Evolutionary conservation across 768 basidiomycete genomes (phyloP), one percentile per base, ranked within the genome.

Genomic region (Cystobasidium onofrii): DNA sequence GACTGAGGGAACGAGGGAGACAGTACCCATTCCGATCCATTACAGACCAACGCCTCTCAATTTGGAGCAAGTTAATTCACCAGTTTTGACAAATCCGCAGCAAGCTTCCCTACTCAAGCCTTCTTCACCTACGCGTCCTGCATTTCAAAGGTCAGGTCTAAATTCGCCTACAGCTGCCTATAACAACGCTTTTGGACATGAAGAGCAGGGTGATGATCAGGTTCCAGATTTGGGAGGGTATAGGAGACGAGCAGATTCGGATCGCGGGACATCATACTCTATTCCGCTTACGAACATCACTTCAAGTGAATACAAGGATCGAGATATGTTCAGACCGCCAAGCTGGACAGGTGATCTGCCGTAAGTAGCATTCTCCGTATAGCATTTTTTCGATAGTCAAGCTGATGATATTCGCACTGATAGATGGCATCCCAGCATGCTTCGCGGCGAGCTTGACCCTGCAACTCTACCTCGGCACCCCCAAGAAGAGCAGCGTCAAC

Each of bases 321-420:
- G 69, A 60, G 69, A 71, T 25, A 34, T 27, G 31, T n/a, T 27
- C 25, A 6, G 69, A 31, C 69, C 69, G 20, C 69, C 69, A 10
- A 71, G 69, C 69, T 71, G 69, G 69, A 29, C 29, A 15, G 69
- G 69, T 33, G 44, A 71, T 36, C 34, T 71, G n/a, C 69, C 69
- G 69, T 71, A 17, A 55, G 69, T 61, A 31, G 2, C 54, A 34
- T 12, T 23, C 54, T 9, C 13, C 1, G 23, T 12, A 33, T 29
- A 10, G 31, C 15, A 25, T 15, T 15, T 6, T 10, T 52, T 55
- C 61, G 69, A 55, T 7, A 44, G 6, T 15, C 34, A 17, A 10
- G 34, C 54, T 31, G 13, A 44, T 9, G 4, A 20, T 23, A 15
- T 9, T 31, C 17, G 18, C 6, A 6, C 6, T 20, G 18, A n/a